These are phyloP conservation scores for Rhipidocladum racemiflorum DNA, from an alignment of 176 grass and related monocot species.

Conservation along the genomic window DNA sequence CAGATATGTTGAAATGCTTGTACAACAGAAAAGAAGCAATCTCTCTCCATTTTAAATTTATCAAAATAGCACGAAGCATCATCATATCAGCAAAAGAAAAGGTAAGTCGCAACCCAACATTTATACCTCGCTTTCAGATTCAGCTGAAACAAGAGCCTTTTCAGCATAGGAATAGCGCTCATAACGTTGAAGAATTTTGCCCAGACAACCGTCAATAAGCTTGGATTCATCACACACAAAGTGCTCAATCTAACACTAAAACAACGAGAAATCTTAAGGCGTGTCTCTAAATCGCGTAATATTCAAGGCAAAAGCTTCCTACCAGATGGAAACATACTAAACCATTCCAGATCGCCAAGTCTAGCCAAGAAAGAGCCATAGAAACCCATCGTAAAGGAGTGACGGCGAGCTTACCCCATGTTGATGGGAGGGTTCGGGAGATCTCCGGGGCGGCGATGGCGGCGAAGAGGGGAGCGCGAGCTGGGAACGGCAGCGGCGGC, in stretches of 20 bases:
- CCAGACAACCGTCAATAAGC: conserved; percentile 67
- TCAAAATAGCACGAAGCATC: too few relatives aligned
- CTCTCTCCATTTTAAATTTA: too few relatives aligned
- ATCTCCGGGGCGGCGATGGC: conserved; percentile 22
- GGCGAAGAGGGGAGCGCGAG: neutral
- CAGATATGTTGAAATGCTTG: too few relatives aligned
- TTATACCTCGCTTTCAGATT: too few relatives aligned
- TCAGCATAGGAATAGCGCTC: too few relatives aligned
- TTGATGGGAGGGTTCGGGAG: conserved; percentile 16
- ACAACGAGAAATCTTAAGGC: neutral
- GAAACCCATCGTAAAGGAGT: neutral
- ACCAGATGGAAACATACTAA: neutral
- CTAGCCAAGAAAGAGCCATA: neutral
- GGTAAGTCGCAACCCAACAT: too few relatives aligned
- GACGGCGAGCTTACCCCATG: conserved; percentile 41
- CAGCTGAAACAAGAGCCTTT: too few relatives aligned
- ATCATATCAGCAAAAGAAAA: too few relatives aligned
- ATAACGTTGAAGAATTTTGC: too few relatives aligned
- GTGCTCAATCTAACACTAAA: neutral
- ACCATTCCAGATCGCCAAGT: conserved; percentile 11
- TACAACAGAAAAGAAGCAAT: too few relatives aligned
- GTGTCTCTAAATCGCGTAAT: neutral
- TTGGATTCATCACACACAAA: neutral
- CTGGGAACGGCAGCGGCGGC: conserved; percentile 41
- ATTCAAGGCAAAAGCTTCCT: neutral